Evolutionary conservation across 2,329 filamentous ascomycete genomes (phyloP).

Genomic region (Neopestalotiopsis sp.): DNA sequence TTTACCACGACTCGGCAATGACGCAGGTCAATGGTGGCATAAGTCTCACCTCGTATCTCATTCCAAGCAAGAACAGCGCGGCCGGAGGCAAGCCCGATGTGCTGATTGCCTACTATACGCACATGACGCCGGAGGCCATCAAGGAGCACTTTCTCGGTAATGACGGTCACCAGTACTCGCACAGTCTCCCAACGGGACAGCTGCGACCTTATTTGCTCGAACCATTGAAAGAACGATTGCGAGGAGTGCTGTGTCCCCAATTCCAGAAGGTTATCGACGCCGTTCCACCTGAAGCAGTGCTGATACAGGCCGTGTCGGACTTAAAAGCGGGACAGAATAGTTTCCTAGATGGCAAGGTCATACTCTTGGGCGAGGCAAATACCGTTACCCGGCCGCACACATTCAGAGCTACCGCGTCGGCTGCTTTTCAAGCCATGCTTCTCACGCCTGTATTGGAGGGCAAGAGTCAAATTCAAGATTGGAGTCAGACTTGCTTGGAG

Average conservation of each 20-base stretch:
- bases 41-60: neutral
- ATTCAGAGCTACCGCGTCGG: neutral
- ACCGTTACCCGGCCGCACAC: neutral
- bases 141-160: neutral
- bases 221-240: neutral
- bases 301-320: neutral
- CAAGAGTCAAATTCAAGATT: neutral
- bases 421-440: neutral
- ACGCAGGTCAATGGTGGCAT: neutral
- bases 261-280: neutral
- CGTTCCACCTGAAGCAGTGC: neutral
- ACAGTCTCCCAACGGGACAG: neutral
- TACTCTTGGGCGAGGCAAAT: neutral
- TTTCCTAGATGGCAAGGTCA: neutral
- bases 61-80: neutral
- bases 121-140: neutral
- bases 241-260: neutral
- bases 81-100: neutral
- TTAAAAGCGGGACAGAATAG: neutral
- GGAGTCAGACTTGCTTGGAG: neutral
- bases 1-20: neutral
- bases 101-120: neutral
- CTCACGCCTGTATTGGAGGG: neutral
- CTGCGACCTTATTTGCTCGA: neutral
- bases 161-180: neutral